Percentiles rank a stretch among this genome's conserved stretches.
These are phyloP conservation scores for Yamadazyma triangularis DNA, from an alignment of 1,139 yeast species.

Conservation along the genomic window DNA sequence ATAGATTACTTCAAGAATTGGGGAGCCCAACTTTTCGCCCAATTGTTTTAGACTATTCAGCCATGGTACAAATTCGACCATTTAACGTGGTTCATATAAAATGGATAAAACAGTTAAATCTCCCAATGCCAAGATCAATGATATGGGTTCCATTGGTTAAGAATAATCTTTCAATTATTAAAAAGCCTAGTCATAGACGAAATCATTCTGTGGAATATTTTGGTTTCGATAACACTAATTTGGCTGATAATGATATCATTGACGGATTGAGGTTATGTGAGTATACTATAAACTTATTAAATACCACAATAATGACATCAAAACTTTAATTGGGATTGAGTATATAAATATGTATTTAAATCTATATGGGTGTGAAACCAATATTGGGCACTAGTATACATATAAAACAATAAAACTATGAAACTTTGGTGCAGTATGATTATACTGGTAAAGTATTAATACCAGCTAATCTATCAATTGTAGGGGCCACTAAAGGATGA, in stretches of 20 bases:
- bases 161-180: no score
- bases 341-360: no score
- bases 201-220: no score
- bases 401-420: no score
- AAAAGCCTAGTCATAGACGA: no score
- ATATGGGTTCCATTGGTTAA: neutral
- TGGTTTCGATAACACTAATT: no score
- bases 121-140: neutral
- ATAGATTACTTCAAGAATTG: neutral
- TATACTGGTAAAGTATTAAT: constrained; percentile 42
- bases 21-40: neutral
- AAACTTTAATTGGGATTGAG: no score
- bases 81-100: neutral
- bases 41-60: neutral
- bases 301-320: no score
- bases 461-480: constrained; percentile 45
- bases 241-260: neutral
- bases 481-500: constrained; percentile 80
- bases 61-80: neutral
- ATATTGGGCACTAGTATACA: no score
- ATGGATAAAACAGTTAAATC: neutral
- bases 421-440: no score
- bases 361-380: no score
- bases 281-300: neutral
- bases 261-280: neutral